These are phyloP conservation scores for Psilocybe cubensis DNA, from an alignment of 768 basidiomycete species.

Conservation along the genomic window DNA sequence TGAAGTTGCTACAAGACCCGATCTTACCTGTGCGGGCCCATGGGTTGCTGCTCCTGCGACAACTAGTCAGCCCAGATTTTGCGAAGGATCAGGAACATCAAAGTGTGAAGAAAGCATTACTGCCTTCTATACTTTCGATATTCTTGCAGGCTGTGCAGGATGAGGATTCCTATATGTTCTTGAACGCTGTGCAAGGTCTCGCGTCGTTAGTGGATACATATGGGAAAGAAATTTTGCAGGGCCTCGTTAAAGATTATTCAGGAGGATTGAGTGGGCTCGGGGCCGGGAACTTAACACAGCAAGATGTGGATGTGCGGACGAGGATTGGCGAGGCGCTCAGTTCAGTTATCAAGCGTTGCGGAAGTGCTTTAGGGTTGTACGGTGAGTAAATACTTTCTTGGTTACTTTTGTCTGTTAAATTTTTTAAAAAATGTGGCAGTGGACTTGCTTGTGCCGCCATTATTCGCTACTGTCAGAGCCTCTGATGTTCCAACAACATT, in stretches of 20 bases:
- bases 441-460: conserved; percentile 69
- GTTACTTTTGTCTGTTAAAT: neutral
- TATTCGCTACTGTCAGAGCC: conserved; percentile 67
- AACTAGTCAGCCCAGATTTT: conserved; percentile 59
- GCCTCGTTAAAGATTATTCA: conserved; percentile 70
- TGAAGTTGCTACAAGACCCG: conserved; percentile 88
- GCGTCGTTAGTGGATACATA: conserved; percentile 81
- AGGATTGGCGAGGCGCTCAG: conserved; percentile 87
- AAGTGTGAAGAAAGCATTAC: conserved; percentile 43
- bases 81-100: conserved; percentile 21
- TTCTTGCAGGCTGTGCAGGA: conserved; percentile 87
- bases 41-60: conserved; percentile 80
- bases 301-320: conserved; percentile 74
- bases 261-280: conserved; percentile 54
- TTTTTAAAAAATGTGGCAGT: conserved; percentile 49
- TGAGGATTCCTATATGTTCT: conserved; percentile 93
- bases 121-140: conserved; percentile 85
- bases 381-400: conserved; percentile 47
- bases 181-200: conserved; percentile 91
- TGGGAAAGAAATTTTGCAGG: conserved; percentile 71
- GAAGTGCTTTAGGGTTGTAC: conserved; percentile 66
- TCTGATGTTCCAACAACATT: conserved; percentile 70
- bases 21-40: conserved; percentile 94
- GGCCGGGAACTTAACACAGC: conserved; percentile 47
- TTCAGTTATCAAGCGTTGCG: conserved; percentile 74